Evolutionary conservation across 306 rosid species (phyloP).

Genomic region (Cicer pinnatifidum): DNA sequence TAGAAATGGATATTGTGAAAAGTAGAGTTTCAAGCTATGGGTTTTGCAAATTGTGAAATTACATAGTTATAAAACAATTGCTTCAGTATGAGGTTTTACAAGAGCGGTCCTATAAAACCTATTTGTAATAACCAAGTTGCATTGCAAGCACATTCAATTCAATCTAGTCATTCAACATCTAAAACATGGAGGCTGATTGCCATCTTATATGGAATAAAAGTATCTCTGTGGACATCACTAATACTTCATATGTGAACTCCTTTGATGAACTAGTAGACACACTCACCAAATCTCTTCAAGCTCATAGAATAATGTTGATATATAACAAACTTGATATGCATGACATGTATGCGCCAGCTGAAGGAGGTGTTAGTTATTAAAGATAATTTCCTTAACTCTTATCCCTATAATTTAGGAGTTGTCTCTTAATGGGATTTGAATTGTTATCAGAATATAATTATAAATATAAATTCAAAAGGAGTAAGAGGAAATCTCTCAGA

Average conservation of each 20-base stretch:
- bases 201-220: not conserved
- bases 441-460: not conserved
- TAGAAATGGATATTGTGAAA: not conserved
- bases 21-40: not conserved
- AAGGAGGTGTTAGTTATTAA: slow-evolving; percentile 3
- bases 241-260: slow-evolving; percentile 15
- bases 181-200: slow-evolving; percentile 16
- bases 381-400: not conserved
- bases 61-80: not conserved
- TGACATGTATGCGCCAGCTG: slow-evolving; percentile 4
- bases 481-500: slow-evolving; percentile 19
- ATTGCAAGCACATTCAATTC: not conserved
- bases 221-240: not conserved
- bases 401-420: slow-evolving; percentile 11
- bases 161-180: slow-evolving; percentile 13
- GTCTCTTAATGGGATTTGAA: slow-evolving; percentile 10
- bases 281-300: slow-evolving; percentile 12
- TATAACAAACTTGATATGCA: not conserved
- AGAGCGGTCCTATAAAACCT: slow-evolving; percentile 14
- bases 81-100: slow-evolving; percentile 4
- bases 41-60: slow-evolving; percentile 16
- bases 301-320: not conserved
- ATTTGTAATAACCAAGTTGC: slow-evolving; percentile 1
- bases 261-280: slow-evolving; percentile 16
- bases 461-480: not conserved